Evolutionary conservation across 2,329 filamentous ascomycete species (phyloP), one percentile per base, ranked within the genome.

Genomic region (Aspergillus sp.): DNA sequence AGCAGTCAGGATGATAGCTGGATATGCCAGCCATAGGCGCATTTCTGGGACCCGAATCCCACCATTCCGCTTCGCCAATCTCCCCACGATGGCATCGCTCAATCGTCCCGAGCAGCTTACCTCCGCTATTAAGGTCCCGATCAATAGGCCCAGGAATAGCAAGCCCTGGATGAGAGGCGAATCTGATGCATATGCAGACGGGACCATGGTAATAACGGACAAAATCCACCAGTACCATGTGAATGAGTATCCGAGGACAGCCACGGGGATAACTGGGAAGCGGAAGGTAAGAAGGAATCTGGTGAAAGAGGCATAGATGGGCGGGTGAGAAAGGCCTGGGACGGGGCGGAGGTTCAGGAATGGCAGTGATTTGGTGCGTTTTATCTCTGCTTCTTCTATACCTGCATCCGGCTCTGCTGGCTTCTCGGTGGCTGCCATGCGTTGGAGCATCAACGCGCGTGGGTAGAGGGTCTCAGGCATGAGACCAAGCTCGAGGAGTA

Each of bases 391-490:
- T 39, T 38, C n/a, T 19, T 44, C 41, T 10, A 21, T 23, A 11
- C 17, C 8, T 13, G 41, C 8, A 6, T 8, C n/a, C 8, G 10
- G 1, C 10, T 17, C 17, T 11, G 17, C 23, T 27, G 48, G 48
- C 48, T 50, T 50, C 48, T 50, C 48, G 15, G 27, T 50, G 5
- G 17, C 5, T 17, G 76, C 74, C 60, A 78, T 72, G 21, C 62
- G 68, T 1, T 71, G 68, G 1, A 83, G 75, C 81, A 85, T 84
- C 5, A 76, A 68, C 36, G 77, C 77, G 3, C 84, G 78, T 0
- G 84, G 84, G 63, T 86, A 86, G 5, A 86, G 74, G 0, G 84
- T 86, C 70, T 86, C 84, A 1, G 83, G 81, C 65, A 86, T 77
- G 61, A 84, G 78, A 3, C 78, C 66, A 10, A 85, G 58, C 64